Evolutionary conservation across 2,329 filamentous ascomycete species (phyloP).

Genomic region (Aspergillus fumigatiaffinis): DNA sequence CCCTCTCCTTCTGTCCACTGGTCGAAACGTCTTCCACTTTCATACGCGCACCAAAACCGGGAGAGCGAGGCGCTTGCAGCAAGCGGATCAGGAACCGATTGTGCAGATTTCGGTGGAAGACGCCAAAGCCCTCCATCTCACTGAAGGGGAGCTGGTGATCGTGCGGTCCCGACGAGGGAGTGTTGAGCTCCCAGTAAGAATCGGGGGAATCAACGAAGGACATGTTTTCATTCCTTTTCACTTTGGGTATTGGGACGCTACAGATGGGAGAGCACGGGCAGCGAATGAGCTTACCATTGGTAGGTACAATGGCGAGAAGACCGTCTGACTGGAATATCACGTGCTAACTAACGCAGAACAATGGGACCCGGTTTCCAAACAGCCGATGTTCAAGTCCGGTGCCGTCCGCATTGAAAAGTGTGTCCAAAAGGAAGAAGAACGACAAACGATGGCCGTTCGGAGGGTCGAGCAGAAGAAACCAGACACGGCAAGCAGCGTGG

Average conservation of each 20-base stretch:
- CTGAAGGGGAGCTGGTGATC: slow-evolving; percentile 29
- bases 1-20: slow-evolving; percentile 32
- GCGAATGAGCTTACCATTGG: slow-evolving; percentile 38
- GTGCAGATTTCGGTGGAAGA: slow-evolving; percentile 28
- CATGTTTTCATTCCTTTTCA: slow-evolving; percentile 41
- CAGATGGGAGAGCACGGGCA: slow-evolving; percentile 29
- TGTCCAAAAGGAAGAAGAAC: slow-evolving; percentile 10
- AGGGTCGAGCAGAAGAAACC: slow-evolving; percentile 14
- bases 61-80: slow-evolving; percentile 25
- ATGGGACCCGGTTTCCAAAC: slow-evolving; percentile 37
- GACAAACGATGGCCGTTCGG: slow-evolving; percentile 22
- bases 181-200: slow-evolving; percentile 26
- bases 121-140: slow-evolving; percentile 20
- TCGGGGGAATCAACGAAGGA: slow-evolving; percentile 26
- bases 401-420: slow-evolving; percentile 32
- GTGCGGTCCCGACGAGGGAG: slow-evolving; percentile 28
- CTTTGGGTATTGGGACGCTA: slow-evolving; percentile 35
- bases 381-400: slow-evolving; percentile 36
- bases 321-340: neutral
- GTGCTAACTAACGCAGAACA: slow-evolving; percentile 12
- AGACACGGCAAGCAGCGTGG: neutral
- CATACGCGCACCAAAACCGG: slow-evolving; percentile 39
- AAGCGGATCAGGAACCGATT: slow-evolving; percentile 26
- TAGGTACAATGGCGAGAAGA: slow-evolving; percentile 10
- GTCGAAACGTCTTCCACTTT: slow-evolving; percentile 33